Percentiles rank a stretch among this genome's conserved stretches.
Evolutionary conservation across 306 rosid genomes (phyloP).

Genomic region (Corylus americana): DNA sequence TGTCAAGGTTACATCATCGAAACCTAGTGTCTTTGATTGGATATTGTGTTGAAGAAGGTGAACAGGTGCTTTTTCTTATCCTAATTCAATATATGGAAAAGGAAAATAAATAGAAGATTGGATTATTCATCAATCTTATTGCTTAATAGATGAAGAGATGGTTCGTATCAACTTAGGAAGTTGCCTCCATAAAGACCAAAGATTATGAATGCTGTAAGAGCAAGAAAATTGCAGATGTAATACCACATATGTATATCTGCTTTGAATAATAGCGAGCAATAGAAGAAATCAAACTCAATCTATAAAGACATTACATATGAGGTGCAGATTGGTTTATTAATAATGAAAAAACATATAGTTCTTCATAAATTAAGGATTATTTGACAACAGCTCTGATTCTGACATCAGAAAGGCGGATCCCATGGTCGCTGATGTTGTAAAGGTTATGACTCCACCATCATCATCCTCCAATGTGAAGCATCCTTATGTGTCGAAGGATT

Average conservation of each 20-base stretch:
- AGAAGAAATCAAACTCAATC: slow-evolving; percentile 12
- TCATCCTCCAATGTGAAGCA: slow-evolving; percentile 44
- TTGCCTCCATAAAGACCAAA: slow-evolving; percentile 8
- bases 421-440: no score
- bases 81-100: not conserved
- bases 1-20: slow-evolving; percentile 81
- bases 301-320: not conserved
- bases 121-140: slow-evolving; percentile 4
- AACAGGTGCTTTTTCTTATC: slow-evolving; percentile 55
- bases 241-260: not conserved
- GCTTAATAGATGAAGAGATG: slow-evolving; percentile 8
- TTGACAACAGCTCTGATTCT: no score
- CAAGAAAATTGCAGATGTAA: slow-evolving; percentile 1
- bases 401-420: no score
- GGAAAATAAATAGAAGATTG: not conserved
- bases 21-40: slow-evolving; percentile 81
- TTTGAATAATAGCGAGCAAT: not conserved
- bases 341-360: not conserved
- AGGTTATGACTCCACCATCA: slow-evolving; percentile 36
- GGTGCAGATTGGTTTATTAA: not conserved
- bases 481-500: slow-evolving; percentile 62
- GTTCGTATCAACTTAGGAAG: slow-evolving; percentile 2
- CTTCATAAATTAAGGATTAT: not conserved
- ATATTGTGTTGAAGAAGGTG: slow-evolving; percentile 84
- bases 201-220: not conserved